phyloP scores from a whole-genome alignment of 495 filamentous ascomycete species.

The Talaromyces liani region DNA sequence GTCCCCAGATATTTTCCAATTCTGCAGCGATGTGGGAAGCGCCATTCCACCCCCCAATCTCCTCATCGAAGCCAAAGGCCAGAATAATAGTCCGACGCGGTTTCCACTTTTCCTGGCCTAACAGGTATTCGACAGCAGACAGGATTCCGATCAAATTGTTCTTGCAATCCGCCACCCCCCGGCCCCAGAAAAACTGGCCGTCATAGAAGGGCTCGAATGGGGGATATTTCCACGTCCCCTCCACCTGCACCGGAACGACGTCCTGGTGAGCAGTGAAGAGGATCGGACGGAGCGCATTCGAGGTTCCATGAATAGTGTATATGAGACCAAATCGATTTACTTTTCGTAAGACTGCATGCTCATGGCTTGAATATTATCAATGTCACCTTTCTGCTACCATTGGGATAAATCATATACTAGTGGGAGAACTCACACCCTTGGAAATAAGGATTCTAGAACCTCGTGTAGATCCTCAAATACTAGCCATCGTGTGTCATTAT shows the following conservation, averaged over 20 bases:
- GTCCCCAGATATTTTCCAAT: conserved; percentile 36
- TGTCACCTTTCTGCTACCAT: not conserved
- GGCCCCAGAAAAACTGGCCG: conserved; percentile 63
- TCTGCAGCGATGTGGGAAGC: not conserved
- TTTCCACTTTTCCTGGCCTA: conserved; percentile 43
- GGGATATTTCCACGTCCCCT: conserved; percentile 57
- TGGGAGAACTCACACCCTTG: conserved; percentile 14
- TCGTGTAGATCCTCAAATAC: conserved; percentile 10
- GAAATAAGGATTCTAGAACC: conserved; percentile 8
- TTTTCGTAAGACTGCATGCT: not conserved
- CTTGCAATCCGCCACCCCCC: conserved; percentile 59
- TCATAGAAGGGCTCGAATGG: conserved; percentile 57
- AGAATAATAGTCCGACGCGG: conserved; percentile 56
- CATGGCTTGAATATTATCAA: not conserved
- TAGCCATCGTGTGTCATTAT: conserved; percentile 9
- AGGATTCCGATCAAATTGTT: conserved; percentile 59
- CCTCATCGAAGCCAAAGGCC: conserved; percentile 68
- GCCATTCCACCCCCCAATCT: conserved; percentile 46
- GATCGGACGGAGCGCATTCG: conserved; percentile 50
- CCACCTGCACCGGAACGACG: conserved; percentile 59
- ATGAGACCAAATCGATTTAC: conserved; percentile 59
- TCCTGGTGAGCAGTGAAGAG: conserved; percentile 71
- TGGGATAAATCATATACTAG: not conserved
- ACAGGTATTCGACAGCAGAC: conserved; percentile 56
- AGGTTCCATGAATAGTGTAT: conserved; percentile 56